phyloP scores from a whole-genome alignment of 768 basidiomycete genomes.

The Crepidotus variabilis region DNA sequence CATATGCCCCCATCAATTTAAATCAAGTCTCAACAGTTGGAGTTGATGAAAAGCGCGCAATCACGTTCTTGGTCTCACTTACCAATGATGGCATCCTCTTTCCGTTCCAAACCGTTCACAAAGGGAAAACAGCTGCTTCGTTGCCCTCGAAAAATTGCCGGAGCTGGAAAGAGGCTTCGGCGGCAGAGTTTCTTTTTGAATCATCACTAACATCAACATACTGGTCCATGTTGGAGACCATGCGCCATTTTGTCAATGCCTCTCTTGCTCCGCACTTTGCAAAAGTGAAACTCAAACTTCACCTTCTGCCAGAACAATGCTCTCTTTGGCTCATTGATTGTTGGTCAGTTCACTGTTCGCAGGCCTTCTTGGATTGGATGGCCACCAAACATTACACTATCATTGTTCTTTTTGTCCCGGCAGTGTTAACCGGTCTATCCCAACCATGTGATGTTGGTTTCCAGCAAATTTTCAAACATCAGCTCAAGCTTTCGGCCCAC shows the following conservation, averaged over 20 bases:
- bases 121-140: not conserved
- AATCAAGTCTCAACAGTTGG: not conserved
- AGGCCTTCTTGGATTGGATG: not conserved
- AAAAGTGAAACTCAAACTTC: not conserved
- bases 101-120: not conserved
- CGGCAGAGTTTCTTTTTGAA: not conserved
- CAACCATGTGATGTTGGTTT: constrained; percentile 3
- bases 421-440: not conserved
- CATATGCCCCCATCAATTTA: not conserved
- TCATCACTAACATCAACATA: not conserved
- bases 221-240: not conserved
- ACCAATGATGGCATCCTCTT: not conserved
- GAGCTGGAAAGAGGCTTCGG: not conserved
- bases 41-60: not conserved
- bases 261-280: not conserved
- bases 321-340: not conserved
- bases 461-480: constrained; percentile 3
- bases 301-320: not conserved
- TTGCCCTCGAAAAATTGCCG: not conserved
- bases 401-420: constrained; percentile 1
- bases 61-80: not conserved
- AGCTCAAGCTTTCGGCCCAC: not conserved
- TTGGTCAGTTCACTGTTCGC: not conserved
- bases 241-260: not conserved
- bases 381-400: not conserved